Conservation (phyloP, 1,284 basidiomycete species). For the Ustilago xerochloae region DNA sequence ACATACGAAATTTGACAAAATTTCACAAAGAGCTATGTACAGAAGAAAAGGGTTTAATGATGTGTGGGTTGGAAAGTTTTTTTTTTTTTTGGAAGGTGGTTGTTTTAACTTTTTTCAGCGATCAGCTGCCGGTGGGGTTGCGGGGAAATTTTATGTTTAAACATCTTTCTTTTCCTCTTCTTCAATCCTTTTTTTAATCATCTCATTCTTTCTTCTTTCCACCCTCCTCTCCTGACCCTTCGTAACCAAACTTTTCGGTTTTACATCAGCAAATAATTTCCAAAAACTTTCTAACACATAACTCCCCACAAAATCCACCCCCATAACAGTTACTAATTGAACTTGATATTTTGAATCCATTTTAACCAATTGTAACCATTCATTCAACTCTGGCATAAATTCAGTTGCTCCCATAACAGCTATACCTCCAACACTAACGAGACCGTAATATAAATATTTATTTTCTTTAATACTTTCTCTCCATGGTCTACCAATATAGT, state of each 20-base stretch:
- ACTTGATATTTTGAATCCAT: conserved; percentile 77
- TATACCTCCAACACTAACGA: conserved; percentile 57
- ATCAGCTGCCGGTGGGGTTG: not conserved
- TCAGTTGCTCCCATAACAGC: conserved; percentile 71
- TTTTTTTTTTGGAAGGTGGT: no score
- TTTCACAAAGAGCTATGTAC: no score
- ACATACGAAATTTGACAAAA: no score
- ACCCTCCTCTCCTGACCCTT: conserved; percentile 46
- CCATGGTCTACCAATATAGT: conserved; percentile 67
- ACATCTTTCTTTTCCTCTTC: conserved; percentile 38
- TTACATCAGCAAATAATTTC: conserved; percentile 84
- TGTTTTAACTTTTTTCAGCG: not conserved
- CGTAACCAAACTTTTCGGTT: conserved; percentile 72
- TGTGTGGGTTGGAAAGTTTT: no score
- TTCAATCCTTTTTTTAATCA: conserved; percentile 10
- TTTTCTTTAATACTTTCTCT: conserved; percentile 62
- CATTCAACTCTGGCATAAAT: conserved; percentile 91
- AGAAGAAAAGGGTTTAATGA: no score
- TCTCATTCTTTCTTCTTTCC: conserved; percentile 44
- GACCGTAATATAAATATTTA: conserved; percentile 63
- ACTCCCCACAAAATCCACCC: conserved; percentile 87
- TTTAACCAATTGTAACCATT: conserved; percentile 96
- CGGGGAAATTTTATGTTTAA: not conserved
- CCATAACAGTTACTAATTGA: conserved; percentile 74
- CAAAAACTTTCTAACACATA: conserved; percentile 89